Evolutionary conservation across 768 basidiomycete species (phyloP).

Genomic region (Tricholoma hemisulphureum): DNA sequence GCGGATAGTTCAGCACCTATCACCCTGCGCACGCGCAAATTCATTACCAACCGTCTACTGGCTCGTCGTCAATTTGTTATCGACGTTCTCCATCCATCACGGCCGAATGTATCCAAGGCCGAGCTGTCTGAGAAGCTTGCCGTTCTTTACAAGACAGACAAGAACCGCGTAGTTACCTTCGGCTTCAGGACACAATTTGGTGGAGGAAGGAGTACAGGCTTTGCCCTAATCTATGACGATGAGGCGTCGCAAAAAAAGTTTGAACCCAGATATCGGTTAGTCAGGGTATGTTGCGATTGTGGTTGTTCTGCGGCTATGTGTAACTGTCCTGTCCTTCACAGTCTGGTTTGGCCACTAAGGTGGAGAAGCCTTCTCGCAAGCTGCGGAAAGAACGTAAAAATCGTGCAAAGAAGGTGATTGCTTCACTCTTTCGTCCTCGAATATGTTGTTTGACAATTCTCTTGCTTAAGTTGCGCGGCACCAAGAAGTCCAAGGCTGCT

Average conservation of each 20-base stretch:
- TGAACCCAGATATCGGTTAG: conserved; percentile 92
- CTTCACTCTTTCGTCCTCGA: not conserved
- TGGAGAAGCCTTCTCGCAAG: conserved; percentile 91
- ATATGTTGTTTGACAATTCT: conserved; percentile 13
- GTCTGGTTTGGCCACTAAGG: conserved; percentile 72
- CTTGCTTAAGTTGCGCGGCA: conserved; percentile 79
- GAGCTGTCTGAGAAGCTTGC: conserved; percentile 94
- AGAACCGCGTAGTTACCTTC: conserved; percentile 87
- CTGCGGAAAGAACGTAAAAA: conserved; percentile 99
- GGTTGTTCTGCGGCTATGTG: not conserved
- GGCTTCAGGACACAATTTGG: conserved; percentile 96
- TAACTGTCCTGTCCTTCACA: conserved; percentile 26
- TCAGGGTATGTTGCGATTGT: conserved; percentile 68
- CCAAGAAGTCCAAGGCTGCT: conserved; percentile 91
- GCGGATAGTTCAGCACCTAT: conserved; percentile 81
- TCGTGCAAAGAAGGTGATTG: conserved; percentile 89
- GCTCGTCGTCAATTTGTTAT: conserved; percentile 95
- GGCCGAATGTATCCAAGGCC: conserved; percentile 88
- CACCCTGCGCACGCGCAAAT: conserved; percentile 97
- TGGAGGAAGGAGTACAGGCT: conserved; percentile 97
- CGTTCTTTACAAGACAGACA: conserved; percentile 88
- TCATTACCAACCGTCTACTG: conserved; percentile 97
- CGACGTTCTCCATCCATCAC: conserved; percentile 93
- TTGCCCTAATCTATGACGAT: conserved; percentile 96
- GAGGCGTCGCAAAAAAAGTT: conserved; percentile 95